Percentiles rank a stretch among this genome's conserved stretches.
Evolutionary conservation across 768 basidiomycete species (phyloP).

Genomic region (Agrocybe chaxingu): DNA sequence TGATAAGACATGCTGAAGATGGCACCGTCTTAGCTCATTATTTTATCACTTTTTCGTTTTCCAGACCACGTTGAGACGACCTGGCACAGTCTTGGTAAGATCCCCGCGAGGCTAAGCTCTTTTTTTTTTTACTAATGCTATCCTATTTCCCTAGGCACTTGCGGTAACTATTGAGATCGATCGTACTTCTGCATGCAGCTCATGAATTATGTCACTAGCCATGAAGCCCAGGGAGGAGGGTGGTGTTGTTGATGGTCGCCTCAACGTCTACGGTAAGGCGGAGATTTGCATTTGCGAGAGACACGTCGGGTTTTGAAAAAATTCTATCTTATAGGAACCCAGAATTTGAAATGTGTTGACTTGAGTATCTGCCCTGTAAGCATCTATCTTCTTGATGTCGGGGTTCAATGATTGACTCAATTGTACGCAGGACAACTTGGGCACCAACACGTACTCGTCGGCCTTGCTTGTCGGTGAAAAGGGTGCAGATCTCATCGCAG

Average conservation of each 20-base stretch:
- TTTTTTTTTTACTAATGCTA: background rate
- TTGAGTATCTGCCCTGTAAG: slow-evolving; percentile 70
- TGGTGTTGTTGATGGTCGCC: slow-evolving; percentile 61
- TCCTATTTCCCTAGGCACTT: slow-evolving; percentile 29
- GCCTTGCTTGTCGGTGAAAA: slow-evolving; percentile 71
- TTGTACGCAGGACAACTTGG: slow-evolving; percentile 56
- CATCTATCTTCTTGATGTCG: slow-evolving; percentile 1
- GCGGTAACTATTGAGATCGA: slow-evolving; percentile 28
- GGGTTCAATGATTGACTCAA: background rate
- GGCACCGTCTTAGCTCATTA: background rate
- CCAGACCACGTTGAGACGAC: slow-evolving; percentile 73
- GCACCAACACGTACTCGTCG: slow-evolving; percentile 72
- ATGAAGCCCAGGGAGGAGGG: slow-evolving; percentile 69
- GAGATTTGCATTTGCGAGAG: background rate
- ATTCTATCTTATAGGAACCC: slow-evolving; percentile 34
- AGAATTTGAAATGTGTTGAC: slow-evolving; percentile 67
- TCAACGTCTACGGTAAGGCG: slow-evolving; percentile 51
- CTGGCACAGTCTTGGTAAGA: slow-evolving; percentile 65
- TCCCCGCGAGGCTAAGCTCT: background rate
- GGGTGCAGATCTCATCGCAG: slow-evolving; percentile 55
- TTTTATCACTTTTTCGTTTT: slow-evolving; percentile 29
- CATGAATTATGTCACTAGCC: slow-evolving; percentile 26
- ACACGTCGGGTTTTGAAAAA: background rate
- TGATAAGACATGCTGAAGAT: background rate
- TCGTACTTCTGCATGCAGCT: no score